Base-by-base conservation (phyloP, 1,284 basidiomycete species). In the Hemileia vastatrix region DNA sequence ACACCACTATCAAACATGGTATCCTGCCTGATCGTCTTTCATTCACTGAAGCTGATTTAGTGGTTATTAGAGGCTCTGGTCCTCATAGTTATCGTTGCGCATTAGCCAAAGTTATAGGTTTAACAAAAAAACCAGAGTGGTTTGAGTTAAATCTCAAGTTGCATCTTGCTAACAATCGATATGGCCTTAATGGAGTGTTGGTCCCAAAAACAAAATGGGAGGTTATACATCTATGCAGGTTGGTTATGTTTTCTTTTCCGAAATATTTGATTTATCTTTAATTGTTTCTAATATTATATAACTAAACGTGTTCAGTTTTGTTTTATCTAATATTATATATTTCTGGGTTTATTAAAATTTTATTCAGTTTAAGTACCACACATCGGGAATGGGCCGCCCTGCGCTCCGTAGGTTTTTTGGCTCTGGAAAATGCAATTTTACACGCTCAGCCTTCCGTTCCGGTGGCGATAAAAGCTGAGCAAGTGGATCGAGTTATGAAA, bases 341-440 rank as follows among this genome's bases (percentile, higher is more conserved):
- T 67, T 49, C 47, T 60, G 54, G 50, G 61, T 53, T 40, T 44
- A 24, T 51, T 43, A 54, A n/a, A 49, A 54, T 49, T 48, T 27
- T 11, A 44, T 36, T 1, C 67, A 95, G 92, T 67, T 78, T 98
- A 68, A 88, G 86, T 64, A 98, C 95, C 0, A 80, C 94, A 21
- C 84, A 92, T 70, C 86, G 95, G 57, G 95, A 98, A 78, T 98
- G 88, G 74, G 86, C 83, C 4, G 91, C 94, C 1, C 80, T 99
- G 9, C 81, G 86, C 71, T 86, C 85, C 19, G 78, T 95, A 56
- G 86, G 85, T 3, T 88, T 87, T 75, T 91, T 91, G 68, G 90
- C 92, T 65, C 80, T 89, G 15, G 83, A 82, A 55, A 77, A 81
- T 24, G 82, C 82, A 36, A 84, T 97, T 53, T 77, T 96, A 55